phyloP scores from a whole-genome alignment of 2,329 filamentous ascomycete species.

The Penicillium sp. region DNA sequence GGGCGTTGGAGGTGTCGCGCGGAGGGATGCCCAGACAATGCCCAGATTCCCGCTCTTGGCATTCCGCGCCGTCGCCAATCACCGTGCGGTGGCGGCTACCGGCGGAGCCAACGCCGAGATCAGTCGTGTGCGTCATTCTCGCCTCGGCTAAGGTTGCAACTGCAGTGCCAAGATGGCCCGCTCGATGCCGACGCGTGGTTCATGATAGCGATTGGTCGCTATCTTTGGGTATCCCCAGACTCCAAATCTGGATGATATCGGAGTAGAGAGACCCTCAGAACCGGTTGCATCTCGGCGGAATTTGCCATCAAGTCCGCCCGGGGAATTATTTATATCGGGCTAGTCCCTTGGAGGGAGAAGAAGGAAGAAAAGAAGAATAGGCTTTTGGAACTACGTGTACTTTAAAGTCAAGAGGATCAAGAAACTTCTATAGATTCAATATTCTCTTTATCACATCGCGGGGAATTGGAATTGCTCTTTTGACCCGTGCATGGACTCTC shows the following conservation, averaged over 20 bases:
- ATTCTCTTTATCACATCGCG: conserved; percentile 15
- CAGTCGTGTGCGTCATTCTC: conserved; percentile 33
- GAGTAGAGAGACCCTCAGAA: background rate
- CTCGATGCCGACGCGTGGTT: conserved; percentile 19
- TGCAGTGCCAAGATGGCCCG: conserved; percentile 28
- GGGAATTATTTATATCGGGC: conserved; percentile 28
- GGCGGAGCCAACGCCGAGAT: conserved; percentile 28
- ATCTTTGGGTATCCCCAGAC: conserved; percentile 24
- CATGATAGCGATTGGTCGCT: conserved; percentile 19
- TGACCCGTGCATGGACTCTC: conserved; percentile 41
- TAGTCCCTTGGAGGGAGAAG: conserved; percentile 5
- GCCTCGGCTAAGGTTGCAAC: conserved; percentile 8
- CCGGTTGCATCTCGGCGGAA: conserved; percentile 13
- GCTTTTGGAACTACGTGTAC: conserved; percentile 22
- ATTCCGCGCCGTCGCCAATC: conserved; percentile 27
- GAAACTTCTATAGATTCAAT: conserved; percentile 15
- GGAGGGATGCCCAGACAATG: conserved; percentile 23
- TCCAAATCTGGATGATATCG: conserved; percentile 13
- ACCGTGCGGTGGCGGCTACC: conserved; percentile 9
- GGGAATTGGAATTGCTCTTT: conserved; percentile 16
- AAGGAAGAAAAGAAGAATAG: conserved; percentile 10
- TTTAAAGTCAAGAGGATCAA: conserved; percentile 25
- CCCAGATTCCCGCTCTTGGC: conserved; percentile 32
- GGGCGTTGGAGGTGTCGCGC: conserved; percentile 17
- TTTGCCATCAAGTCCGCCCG: conserved; percentile 25